These are phyloP conservation scores for Pinus taeda DNA, from an alignment of 75 land plant genomes.

Conservation along the genomic window DNA sequence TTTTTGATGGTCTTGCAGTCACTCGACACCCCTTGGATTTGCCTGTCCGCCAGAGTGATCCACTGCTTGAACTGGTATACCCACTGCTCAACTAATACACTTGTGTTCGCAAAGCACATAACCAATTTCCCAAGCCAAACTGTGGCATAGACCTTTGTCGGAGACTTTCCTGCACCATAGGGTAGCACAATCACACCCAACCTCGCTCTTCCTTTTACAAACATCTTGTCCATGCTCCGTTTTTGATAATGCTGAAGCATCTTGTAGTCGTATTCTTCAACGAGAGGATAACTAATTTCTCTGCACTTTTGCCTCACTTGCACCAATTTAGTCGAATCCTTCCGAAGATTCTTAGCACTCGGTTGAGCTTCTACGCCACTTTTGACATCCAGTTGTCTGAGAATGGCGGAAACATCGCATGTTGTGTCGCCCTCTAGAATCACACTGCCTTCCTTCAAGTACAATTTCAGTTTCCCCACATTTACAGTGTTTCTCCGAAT, in stretches of 20 bases:
- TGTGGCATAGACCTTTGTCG: constrained; percentile 17
- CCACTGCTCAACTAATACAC: constrained; percentile 23
- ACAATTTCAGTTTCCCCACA: too few species aligned
- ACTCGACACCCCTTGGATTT: constrained; percentile 11
- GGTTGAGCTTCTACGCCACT: too few species aligned
- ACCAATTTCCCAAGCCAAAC: constrained; percentile 13
- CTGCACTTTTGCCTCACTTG: too few species aligned
- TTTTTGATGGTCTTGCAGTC: constrained; percentile 1
- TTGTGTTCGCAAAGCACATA: constrained; percentile 22
- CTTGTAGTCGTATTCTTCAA: too few species aligned
- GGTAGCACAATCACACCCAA: constrained; percentile 24
- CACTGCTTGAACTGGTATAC: constrained; percentile 18
- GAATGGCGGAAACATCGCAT: too few species aligned
- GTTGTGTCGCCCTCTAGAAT: too few species aligned
- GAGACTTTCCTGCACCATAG: constrained; percentile 23
- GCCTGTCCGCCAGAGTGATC: constrained; percentile 12
- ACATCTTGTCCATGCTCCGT: constrained; percentile 20
- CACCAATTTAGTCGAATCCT: too few species aligned
- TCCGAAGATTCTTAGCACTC: too few species aligned
- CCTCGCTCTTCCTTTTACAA: constrained; percentile 16
- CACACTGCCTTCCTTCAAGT: too few species aligned
- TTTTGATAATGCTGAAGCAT: neutral
- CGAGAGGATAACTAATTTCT: too few species aligned
- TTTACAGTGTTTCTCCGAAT: too few species aligned
- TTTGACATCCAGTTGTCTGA: too few species aligned